A percentile compares a stretch with the other conserved stretches of the same genome.
Conservation (phyloP, 169 alveolate species). For the Plasmodium berghei region DNA sequence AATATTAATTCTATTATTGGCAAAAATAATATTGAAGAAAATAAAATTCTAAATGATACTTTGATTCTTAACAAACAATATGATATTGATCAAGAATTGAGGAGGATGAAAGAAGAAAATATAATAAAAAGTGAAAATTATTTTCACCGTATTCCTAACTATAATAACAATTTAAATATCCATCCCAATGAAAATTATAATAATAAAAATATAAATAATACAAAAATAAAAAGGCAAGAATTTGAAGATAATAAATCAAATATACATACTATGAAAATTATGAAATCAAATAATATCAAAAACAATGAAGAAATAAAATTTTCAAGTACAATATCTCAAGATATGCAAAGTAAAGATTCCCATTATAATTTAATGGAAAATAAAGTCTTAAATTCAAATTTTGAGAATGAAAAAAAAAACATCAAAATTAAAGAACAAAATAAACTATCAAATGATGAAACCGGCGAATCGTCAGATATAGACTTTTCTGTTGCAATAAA, state of each 20-base stretch:
- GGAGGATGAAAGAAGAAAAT: constrained; percentile 19
- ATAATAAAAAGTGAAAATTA: constrained; percentile 3
- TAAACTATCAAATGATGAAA: constrained; percentile 6
- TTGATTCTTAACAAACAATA: background rate
- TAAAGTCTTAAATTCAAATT: background rate
- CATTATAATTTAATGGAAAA: too few species aligned
- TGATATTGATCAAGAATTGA: constrained; percentile 18
- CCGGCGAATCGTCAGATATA: constrained; percentile 61
- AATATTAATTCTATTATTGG: too few species aligned
- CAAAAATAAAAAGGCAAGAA: constrained; percentile 64
- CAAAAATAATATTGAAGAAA: too few species aligned
- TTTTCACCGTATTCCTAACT: background rate
- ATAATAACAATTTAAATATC: background rate
- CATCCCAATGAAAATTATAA: background rate
- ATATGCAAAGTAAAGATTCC: background rate
- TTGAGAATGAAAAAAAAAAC: background rate
- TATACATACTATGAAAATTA: constrained; percentile 19
- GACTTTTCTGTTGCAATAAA: constrained; percentile 66
- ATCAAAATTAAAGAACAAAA: background rate
- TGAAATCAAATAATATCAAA: background rate
- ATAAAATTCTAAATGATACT: background rate
- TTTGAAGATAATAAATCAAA: constrained; percentile 21
- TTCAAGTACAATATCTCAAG: constrained; percentile 12
- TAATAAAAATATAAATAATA: constrained; percentile 5
- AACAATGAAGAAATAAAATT: constrained; percentile 10